Evolutionary conservation across 2,329 filamentous ascomycete genomes (phyloP).

Genomic region (Didymella pinodella): DNA sequence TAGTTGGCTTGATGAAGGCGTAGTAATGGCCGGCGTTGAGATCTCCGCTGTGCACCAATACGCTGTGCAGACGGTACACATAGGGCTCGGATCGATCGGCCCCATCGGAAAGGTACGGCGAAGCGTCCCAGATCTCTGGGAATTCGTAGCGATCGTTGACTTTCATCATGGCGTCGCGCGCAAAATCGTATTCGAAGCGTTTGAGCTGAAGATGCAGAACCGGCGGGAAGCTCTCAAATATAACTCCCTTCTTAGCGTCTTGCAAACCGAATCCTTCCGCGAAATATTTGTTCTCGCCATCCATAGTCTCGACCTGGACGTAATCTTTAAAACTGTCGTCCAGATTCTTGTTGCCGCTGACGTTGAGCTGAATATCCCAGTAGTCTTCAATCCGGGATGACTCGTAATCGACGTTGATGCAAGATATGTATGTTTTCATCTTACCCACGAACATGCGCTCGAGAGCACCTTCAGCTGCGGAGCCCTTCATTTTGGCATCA

Average conservation of each 20-base stretch:
- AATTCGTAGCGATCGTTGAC: constrained; percentile 94
- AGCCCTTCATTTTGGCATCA: constrained; percentile 98
- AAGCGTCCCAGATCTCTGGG: constrained; percentile 81
- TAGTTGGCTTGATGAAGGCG: constrained; percentile 88
- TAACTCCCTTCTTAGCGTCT: constrained; percentile 96
- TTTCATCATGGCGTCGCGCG: constrained; percentile 98
- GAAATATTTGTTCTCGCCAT: constrained; percentile 98
- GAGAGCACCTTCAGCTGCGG: constrained; percentile 85
- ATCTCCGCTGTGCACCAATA: constrained; percentile 95
- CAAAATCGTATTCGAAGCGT: constrained; percentile 96
- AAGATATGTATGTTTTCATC: constrained; percentile 98
- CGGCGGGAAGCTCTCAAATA: constrained; percentile 93
- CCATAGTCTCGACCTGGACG: constrained; percentile 93
- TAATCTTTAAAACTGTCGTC: constrained; percentile 97
- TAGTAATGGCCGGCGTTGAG: constrained; percentile 98
- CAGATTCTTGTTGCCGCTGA: constrained; percentile 89
- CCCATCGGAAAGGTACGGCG: constrained; percentile 84
- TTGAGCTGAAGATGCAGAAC: constrained; percentile 95
- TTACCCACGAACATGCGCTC: constrained; percentile 95
- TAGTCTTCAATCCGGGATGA: constrained; percentile 96
- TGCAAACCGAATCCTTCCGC: constrained; percentile 91
- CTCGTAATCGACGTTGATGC: constrained; percentile 98
- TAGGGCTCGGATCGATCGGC: constrained; percentile 89
- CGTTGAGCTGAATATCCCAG: constrained; percentile 98
- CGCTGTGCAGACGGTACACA: constrained; percentile 91